Conservation (phyloP, 1,139 yeast species). For the Martiniozyma asiatica region DNA sequence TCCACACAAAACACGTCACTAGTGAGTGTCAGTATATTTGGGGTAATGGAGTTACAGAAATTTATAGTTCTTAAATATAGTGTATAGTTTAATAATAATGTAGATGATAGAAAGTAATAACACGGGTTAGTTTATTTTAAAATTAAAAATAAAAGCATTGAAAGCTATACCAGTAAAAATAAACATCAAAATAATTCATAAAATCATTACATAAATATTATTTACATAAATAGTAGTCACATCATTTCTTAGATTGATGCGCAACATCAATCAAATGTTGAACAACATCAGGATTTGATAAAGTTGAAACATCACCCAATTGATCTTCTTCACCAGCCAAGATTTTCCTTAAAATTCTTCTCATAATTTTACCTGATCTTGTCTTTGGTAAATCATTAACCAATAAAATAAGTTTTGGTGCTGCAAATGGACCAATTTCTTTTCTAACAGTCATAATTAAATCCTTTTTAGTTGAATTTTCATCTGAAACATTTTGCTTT, state of each 20-base stretch:
- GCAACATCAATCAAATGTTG: conserved; percentile 53
- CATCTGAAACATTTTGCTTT: conserved; percentile 30
- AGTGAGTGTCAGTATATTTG: conserved; percentile 8
- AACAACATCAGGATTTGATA: conserved; percentile 63
- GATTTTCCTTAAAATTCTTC: conserved; percentile 69
- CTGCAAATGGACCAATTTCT: conserved; percentile 78
- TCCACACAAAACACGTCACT: conserved; percentile 4
- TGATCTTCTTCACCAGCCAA: conserved; percentile 71
- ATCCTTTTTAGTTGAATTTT: conserved; percentile 45
- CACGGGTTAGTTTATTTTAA: too few species aligned
- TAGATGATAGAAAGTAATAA: too few species aligned
- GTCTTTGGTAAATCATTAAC: conserved; percentile 77
- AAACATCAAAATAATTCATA: neutral
- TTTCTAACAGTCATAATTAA: conserved; percentile 61
- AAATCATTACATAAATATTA: neutral
- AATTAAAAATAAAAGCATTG: too few species aligned
- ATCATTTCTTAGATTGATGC: conserved; percentile 5
- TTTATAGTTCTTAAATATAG: conserved; percentile 15
- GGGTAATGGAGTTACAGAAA: conserved; percentile 15
- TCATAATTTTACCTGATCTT: conserved; percentile 75
- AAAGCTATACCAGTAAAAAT: too few species aligned
- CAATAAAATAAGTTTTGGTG: conserved; percentile 59
- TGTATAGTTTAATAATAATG: too few species aligned
- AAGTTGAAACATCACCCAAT: conserved; percentile 68
- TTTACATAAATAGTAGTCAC: neutral